Evolutionary conservation across 2,329 filamentous ascomycete genomes (phyloP).

Genomic region (Rhinocladiella mackenziei): DNA sequence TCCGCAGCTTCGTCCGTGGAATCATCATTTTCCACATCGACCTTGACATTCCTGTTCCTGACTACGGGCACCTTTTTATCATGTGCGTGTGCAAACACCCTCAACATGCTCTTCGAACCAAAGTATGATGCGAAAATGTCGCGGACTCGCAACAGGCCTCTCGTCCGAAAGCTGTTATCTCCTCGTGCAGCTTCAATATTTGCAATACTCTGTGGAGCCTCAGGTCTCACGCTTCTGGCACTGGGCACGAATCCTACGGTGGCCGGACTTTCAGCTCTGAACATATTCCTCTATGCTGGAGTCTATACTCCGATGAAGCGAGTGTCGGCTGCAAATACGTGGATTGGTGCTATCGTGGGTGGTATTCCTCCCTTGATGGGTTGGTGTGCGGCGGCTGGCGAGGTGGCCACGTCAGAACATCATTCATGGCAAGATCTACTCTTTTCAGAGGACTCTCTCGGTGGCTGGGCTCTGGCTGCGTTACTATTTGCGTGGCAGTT

Average conservation of each 20-base stretch:
- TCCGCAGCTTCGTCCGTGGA: conserved; percentile 69
- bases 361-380: conserved; percentile 96
- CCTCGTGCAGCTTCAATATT: conserved; percentile 70
- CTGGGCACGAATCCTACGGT: conserved; percentile 93
- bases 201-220: conserved; percentile 65
- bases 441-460: conserved; percentile 63
- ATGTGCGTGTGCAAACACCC: conserved; percentile 83
- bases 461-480: conserved; percentile 83
- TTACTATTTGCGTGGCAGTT: conserved; percentile 96
- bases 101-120: conserved; percentile 97
- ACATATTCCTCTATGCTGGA: conserved; percentile 86
- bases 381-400: conserved; percentile 90
- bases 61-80: conserved; percentile 84
- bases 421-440: conserved; percentile 75
- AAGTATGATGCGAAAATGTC: conserved; percentile 88
- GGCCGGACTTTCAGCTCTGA: conserved; percentile 74
- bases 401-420: conserved; percentile 67
- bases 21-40: conserved; percentile 70
- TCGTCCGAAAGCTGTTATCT: conserved; percentile 76
- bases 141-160: conserved; percentile 82
- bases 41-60: conserved; percentile 86
- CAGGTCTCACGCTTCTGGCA: conserved; percentile 71
- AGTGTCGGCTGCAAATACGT: conserved; percentile 82
- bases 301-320: conserved; percentile 92
- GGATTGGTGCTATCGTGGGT: conserved; percentile 88